Evolutionary conservation across 2,329 filamentous ascomycete species (phyloP).

Genomic region (Sporothrix variecibatus): DNA sequence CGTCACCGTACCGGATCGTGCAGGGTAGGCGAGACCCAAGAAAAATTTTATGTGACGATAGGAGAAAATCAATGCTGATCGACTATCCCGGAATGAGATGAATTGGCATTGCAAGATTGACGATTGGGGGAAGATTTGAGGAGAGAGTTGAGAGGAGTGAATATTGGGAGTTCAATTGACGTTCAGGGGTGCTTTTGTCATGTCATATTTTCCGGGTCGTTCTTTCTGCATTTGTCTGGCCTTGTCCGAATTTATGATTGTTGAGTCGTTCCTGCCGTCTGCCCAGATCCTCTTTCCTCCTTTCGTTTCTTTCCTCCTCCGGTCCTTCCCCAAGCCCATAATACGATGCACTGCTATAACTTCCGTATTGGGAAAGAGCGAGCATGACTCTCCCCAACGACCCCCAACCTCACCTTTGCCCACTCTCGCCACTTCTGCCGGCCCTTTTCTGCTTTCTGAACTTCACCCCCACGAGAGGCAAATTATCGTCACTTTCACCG

Average conservation of each 20-base stretch:
- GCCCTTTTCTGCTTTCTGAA: neutral
- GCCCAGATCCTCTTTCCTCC: neutral
- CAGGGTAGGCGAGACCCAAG: neutral
- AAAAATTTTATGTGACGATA: neutral
- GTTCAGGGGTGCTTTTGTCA: neutral
- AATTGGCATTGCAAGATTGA: neutral
- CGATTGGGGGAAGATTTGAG: neutral
- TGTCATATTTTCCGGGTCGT: neutral
- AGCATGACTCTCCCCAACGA: conserved; percentile 5
- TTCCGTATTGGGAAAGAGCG: conserved; percentile 9
- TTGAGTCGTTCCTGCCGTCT: neutral
- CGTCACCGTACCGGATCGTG: conserved; percentile 2
- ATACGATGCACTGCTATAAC: neutral
- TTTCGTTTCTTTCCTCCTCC: neutral
- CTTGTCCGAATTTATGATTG: neutral
- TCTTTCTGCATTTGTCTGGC: neutral
- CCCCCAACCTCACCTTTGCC: conserved; percentile 11
- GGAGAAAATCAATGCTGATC: neutral
- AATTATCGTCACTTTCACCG: neutral
- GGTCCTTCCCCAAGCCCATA: neutral
- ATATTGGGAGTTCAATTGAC: neutral
- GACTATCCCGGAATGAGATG: neutral
- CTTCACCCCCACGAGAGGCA: conserved; percentile 19
- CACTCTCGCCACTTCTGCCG: neutral
- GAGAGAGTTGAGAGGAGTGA: too few species aligned